Evolutionary conservation across 1,284 basidiomycete genomes (phyloP), one percentile per base, ranked within the genome.

Genomic region (Cystobasidium pallidum): DNA sequence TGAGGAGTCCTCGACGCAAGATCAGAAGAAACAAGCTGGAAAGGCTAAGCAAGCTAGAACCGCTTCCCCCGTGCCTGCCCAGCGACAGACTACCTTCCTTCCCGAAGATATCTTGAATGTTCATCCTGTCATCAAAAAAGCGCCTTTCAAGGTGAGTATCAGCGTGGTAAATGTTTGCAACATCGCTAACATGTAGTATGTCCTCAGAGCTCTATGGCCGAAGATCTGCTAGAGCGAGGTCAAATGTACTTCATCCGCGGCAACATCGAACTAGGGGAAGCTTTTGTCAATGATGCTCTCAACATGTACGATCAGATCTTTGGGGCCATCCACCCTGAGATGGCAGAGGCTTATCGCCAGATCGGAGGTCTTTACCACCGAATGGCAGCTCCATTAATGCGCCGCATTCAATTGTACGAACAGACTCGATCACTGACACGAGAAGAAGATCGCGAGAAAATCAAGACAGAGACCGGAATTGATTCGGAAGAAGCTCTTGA

Each of bases 231-330:
- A 72, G 83, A 84, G 73, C 83, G 83, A 39, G 86, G 85, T 34
- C 81, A 83, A 57, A 80, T 81, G 63, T 83, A 83, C 55, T 82
- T 86, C 77, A 81, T 81, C 76, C 83, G 83, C 26, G 85, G 84
- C 36, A 81, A 84, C 63, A 78, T 84, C 70, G 82, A 82, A 39
- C 76, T 82, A 30, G 86, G 85, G 28, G 80, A 85, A 52, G 85
- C 85, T 74, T 81, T 86, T 75, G 80, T 85, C 78, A 81, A 83
- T 55, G 85, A 86, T 74, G 84, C 83, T 49, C 80, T 86, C 71
- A 82, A 83, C 76, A 81, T 84, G 72, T 85, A 84, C 81, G 85
- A 86, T 80, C 83, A 84, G 75, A 83, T 86, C 58, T 85, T 85
- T 78, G 84, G 85, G 2, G 80, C 85, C 24, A 82, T 86, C 26